Evolutionary conservation across 768 basidiomycete genomes (phyloP), one percentile per base, ranked within the genome.

Genomic region (Fistulinella prunicolor): DNA sequence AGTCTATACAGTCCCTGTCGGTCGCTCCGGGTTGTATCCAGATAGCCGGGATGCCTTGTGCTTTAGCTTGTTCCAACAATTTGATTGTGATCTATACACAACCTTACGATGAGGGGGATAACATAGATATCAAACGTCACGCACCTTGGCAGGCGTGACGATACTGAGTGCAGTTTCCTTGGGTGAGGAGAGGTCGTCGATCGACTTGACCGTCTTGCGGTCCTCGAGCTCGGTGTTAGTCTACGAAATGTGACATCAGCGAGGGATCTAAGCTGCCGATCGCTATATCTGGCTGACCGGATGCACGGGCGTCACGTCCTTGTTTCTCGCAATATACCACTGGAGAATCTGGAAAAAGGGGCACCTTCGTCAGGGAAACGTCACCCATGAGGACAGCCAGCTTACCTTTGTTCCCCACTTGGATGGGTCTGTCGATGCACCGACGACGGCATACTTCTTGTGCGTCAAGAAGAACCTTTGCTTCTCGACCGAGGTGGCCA

Each of bases 1-100:
- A 94, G 14, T 72, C 59, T 14, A 73, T 66, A 39, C 93, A 89
- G 3, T 68, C 67, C 14, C 72, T 75, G 57, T 90, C 84, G 54
- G 86, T 83, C 7, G 91, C 89, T 19, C 91, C 91, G 7, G 93
- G 93, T 64, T 95, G 93, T 24, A 94, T 77, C 93, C 93, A 95
- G 37, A 93, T 73, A 3, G 83, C 76, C 6, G 83, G 85, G n/a
- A 89, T 66, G n/a, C 67, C 66, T n/a, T 81, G 77, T n/a, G 75
- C 74, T 63, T 83, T 83, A 8, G 84, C 86, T 49, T 82, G 74
- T 62, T 84, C 70, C 57, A 92, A 67, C 45, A 90, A 54, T 20
- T 70, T 71, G 38, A 90, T 76, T 9, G 89, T 92, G 35, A 92
- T 70, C 87, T 91, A 55, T 13, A 44, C n/a, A 23, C n/a, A n/a